Base-by-base conservation (phyloP, 352 stramenopile species). In the Globisporangium apiculatum region DNA sequence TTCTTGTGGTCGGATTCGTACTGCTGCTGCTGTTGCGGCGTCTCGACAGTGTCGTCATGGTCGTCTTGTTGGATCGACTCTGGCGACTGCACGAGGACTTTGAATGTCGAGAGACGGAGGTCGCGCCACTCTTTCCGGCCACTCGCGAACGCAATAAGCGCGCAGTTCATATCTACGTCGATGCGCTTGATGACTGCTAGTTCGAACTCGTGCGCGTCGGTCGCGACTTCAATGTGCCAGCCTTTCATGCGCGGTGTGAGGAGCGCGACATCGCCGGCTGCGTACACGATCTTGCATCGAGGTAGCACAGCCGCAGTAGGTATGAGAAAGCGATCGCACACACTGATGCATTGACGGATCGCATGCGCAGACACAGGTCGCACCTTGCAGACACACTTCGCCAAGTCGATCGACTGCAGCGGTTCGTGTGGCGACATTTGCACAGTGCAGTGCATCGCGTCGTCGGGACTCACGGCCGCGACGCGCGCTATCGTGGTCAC, bases 121-220 rank as follows among this genome's bases (percentile, higher is more conserved):
- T 87, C 75, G 11, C 76, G 61, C 76, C 76, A 83, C 53, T 83
- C 76, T 52, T 83, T 83, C 40, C 62, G 65, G 1, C 72, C 74
- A 36, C 65, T 67, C 9, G 61, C 57, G 40, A 85, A 87, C 9
- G 62, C 57, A 5, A 87, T 54, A 15, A 85, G 64, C 12, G 71
- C 72, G 50, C 76, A 85, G 53, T 87, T 87, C 47, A 87, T 73
- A 15, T 75, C 68, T 2, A 51, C 52, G 48, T 87, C 72, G 12
- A 85, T 63, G 52, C 76, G 68, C 56, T 83, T 83, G 51, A 85
- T 69, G 9, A 76, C 54, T 0, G 65, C 70, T 3, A 12, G 12
- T 8, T 75, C 71, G 6, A 62, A 24, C 1, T 50, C 42, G 48
- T 74, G 67, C 8, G 50, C 52, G 12, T 68, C 58, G 36, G 48